Percentiles rank a stretch among this genome's conserved stretches.
Conservation (phyloP, 306 rosid species). For the Trichosanthes cucumerina region DNA sequence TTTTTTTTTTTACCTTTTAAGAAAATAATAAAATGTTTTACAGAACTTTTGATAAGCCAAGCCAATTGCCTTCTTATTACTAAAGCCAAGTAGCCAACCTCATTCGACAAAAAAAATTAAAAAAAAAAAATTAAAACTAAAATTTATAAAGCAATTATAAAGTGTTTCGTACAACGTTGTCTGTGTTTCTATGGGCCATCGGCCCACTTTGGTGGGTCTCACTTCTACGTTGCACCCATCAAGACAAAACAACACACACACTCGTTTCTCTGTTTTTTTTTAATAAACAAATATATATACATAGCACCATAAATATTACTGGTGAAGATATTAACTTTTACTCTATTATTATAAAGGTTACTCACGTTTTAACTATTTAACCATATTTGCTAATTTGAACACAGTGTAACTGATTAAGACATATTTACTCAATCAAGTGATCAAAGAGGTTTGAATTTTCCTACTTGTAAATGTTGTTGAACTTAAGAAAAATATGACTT, state of each 20-base stretch:
- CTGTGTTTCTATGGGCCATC: neutral
- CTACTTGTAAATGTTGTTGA: too few species aligned
- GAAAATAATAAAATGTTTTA: neutral
- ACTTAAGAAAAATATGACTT: too few species aligned
- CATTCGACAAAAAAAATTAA: neutral
- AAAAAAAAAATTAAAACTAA: neutral
- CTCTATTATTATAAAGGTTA: too few species aligned
- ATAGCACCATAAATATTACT: too few species aligned
- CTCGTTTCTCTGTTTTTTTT: neutral
- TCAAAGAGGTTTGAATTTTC: too few species aligned
- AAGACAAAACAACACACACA: neutral
- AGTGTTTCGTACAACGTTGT: constrained; percentile 8
- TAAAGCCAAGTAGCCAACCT: neutral
- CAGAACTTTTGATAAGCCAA: neutral
- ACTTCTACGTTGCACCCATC: neutral
- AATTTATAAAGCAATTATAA: neutral
- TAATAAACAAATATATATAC: too few species aligned
- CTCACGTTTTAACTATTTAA: too few species aligned
- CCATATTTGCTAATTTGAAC: too few species aligned
- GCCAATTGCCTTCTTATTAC: neutral
- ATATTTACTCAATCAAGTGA: too few species aligned
- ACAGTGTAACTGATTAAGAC: too few species aligned
- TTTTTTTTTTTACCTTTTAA: neutral
- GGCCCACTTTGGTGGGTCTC: neutral
- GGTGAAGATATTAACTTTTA: too few species aligned